Evolutionary conservation across 441 rosid species (phyloP), one percentile per base, ranked within the genome.

Genomic region (Euphorbia corollata): DNA sequence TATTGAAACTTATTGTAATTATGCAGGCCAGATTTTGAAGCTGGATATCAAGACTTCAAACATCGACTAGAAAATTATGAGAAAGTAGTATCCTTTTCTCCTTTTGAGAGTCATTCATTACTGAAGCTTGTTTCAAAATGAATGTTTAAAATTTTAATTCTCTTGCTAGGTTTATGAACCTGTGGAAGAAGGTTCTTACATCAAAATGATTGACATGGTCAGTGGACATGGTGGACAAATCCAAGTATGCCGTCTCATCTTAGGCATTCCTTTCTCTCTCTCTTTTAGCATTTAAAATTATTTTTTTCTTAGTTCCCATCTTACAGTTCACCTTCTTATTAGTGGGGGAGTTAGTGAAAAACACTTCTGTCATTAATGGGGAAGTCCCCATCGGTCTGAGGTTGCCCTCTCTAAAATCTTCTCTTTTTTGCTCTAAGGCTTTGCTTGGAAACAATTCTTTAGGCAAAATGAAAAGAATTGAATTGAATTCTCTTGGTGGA

Each of bases 201-300:
- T 95, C 78, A 95, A 95, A 84, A 95, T 92, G 99, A 95, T 95
- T 70, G 99, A 95, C 84, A 92, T 90, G 98, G 98, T 84, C 82
- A 87, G 93, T 76, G 99, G 99, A 30, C 78, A 87, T 70, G 96
- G 92, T 72, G 99, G 99, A 74, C 97, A 90, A 77, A 90, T 95
- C 83, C 98, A 92, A 81, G 99, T 90, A 79, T 63, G 82, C 57
- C 36, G 60, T 27, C 36, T 13, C 38, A 43, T 32, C 12, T 22
- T 62, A 24, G 4, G 43, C 10, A 8, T 39, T 1, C 10, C 10
- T 39, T 39, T 39, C 0, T 39, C 10, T 39, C 10, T 39, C 10
- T 39, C 10, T 39, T 39, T 39, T 8, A 39, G 8, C 43, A 39
- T n/a, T n/a, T 39, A 39, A 0, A 39, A 39, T 39, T 39, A 39